Conservation (phyloP, 352 stramenopile genomes). For the Phytophthora hibernalis region DNA sequence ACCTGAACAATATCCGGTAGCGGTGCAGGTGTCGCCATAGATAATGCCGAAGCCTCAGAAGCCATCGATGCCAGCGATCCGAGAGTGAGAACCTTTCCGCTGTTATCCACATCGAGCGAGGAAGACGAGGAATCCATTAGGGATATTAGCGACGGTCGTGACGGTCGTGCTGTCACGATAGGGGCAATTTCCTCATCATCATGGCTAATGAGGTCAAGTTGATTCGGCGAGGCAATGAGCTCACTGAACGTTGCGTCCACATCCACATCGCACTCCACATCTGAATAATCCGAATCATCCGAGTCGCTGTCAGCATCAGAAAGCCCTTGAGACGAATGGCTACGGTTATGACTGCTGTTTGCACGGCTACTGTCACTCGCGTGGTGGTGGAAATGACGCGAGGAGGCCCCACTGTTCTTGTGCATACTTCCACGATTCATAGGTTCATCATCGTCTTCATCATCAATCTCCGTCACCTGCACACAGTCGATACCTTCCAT, state of each 20-base stretch:
- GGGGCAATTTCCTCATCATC: constrained; percentile 79
- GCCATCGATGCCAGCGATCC: constrained; percentile 34
- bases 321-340: constrained; percentile 33
- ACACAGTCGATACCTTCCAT: constrained; percentile 83
- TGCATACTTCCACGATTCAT: constrained; percentile 43
- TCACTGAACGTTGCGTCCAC: constrained; percentile 89
- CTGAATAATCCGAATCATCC: constrained; percentile 81
- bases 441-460: constrained; percentile 74
- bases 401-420: constrained; percentile 44
- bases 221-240: constrained; percentile 69
- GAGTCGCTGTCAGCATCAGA: constrained; percentile 52
- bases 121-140: constrained; percentile 38
- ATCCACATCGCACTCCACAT: constrained; percentile 87
- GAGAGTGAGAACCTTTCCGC: constrained; percentile 27
- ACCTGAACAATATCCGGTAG: constrained; percentile 73
- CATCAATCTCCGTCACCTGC: constrained; percentile 76
- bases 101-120: constrained; percentile 41
- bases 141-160: constrained; percentile 33
- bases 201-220: constrained; percentile 59
- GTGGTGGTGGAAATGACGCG: constrained; percentile 45
- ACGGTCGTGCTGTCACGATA: constrained; percentile 31
- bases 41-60: constrained; percentile 28
- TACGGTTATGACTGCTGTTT: constrained; percentile 45
- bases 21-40: constrained; percentile 18
- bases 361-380: constrained; percentile 39